These are phyloP conservation scores for Aspergillus biplanus DNA, from an alignment of 495 filamentous ascomycete genomes.

Conservation along the genomic window DNA sequence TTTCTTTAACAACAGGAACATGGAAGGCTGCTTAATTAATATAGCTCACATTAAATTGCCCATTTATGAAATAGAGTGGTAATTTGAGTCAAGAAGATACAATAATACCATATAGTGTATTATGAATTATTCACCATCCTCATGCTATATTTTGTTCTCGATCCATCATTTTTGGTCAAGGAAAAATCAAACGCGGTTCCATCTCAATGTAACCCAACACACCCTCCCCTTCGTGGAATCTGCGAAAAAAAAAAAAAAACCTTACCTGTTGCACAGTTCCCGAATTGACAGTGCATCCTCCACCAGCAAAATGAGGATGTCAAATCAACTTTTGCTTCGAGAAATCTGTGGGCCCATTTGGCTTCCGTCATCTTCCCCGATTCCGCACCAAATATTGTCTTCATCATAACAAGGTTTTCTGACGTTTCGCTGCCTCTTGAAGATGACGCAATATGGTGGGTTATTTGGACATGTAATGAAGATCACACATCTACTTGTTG, in stretches of 20 bases:
- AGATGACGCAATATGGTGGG: too few relatives aligned
- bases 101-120: background rate
- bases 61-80: too few relatives aligned
- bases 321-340: background rate
- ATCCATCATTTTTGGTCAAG: background rate
- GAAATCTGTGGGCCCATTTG: background rate
- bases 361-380: background rate
- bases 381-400: too few relatives aligned
- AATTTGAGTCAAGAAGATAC: background rate
- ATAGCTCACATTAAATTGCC: too few relatives aligned
- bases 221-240: background rate
- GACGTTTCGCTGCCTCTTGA: too few relatives aligned
- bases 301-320: background rate
- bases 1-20: too few relatives aligned
- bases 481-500: too few relatives aligned
- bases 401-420: too few relatives aligned
- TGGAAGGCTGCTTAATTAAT: too few relatives aligned
- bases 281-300: background rate
- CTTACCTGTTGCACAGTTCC: conserved; percentile 2
- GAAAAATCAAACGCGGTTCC: background rate
- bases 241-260: conserved; percentile 5
- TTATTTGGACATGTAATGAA: too few relatives aligned
- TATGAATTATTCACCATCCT: background rate
- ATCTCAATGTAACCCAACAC: conserved; percentile 4
- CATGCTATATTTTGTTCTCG: too few relatives aligned